Base-by-base conservation (phyloP, 352 stramenopile genomes). In the Globisporangium abappressorium region DNA sequence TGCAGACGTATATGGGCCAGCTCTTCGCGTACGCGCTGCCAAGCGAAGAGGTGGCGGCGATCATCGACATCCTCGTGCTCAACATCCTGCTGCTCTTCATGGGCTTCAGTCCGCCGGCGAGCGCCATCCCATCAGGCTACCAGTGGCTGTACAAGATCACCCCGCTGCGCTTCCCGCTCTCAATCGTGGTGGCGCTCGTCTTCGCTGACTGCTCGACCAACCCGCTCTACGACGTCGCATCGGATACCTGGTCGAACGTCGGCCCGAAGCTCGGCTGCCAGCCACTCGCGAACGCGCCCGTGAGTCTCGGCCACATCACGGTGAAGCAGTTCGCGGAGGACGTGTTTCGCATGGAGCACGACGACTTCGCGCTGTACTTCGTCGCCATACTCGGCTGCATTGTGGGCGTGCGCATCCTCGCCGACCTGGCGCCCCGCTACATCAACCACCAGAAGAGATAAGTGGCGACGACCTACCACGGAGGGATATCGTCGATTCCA, bases 401-500 rank as follows among this genome's bases (percentile, higher is more conserved):
- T 34, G 61, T 72, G 15, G 36, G 51, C 30, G 69, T 75, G n/a
- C 61, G 63, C 26, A 26, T 77, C 1, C 58, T 77, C 15, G 71
- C 51, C 2, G 46, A 61, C 8, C 24, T 77, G 18, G 41, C 51
- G 14, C 57, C 75, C 56, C 63, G 68, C 49, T 75, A 69, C 34
- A 54, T 77, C 28, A 72, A 69, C 46, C 68, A 74, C 33, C 71
- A 75, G 64, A 71, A 68, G 47, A 51, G 43, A 51, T 51, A 41
- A 41, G 12, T 12, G 34, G 34, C 8, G 1, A 41, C 34, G 34
- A 41, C 34, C 34, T 41, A 41, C 34, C 34, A 41, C 34, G 12
- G 34, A 41, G 34, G 34, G 34, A 14, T 41, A 14, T 41, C 34
- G 12, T 7, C 9, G 9, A 41, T 41, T 41, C 34, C 34, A 41